Evolutionary conservation across 371 early-diverging fungal genomes (phyloP).

Genomic region (Mortierella sp.): DNA sequence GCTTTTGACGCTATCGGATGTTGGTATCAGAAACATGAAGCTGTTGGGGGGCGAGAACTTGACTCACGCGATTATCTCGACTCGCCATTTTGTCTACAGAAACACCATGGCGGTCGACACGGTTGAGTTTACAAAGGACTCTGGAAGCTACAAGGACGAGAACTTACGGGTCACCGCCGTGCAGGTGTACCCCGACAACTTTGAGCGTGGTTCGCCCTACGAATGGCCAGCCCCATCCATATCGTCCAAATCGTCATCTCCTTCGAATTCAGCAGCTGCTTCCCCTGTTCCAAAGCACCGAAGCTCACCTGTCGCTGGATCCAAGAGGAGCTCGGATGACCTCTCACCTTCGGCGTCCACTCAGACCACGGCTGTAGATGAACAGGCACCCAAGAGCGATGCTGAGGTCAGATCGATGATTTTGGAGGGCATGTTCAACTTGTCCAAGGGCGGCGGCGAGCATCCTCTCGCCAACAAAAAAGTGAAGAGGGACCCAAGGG

Average conservation of each 20-base stretch:
- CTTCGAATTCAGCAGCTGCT: constrained; percentile 5
- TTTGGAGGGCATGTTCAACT: constrained; percentile 62
- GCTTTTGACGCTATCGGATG: constrained; percentile 90
- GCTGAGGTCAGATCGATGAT: constrained; percentile 30
- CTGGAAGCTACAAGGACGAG: constrained; percentile 65
- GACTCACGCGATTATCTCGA: constrained; percentile 85
- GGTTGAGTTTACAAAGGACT: constrained; percentile 35
- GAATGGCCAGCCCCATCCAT: constrained; percentile 16
- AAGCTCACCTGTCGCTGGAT: constrained; percentile 14
- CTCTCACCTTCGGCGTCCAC: constrained; percentile 7
- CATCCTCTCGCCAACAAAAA: constrained; percentile 25
- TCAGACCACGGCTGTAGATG: background rate
- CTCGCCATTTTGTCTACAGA: constrained; percentile 85
- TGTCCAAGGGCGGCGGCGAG: constrained; percentile 24
- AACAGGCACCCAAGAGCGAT: background rate
- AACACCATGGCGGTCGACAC: constrained; percentile 44
- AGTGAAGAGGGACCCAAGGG: constrained; percentile 21
- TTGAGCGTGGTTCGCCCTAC: constrained; percentile 15
- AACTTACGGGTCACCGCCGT: constrained; percentile 77
- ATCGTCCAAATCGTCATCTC: constrained; percentile 5
- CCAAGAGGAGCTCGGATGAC: constrained; percentile 36
- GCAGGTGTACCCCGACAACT: constrained; percentile 63
- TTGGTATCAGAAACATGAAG: constrained; percentile 70
- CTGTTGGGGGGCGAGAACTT: constrained; percentile 85
- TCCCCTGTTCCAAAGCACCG: background rate